Evolutionary conservation across 2,329 filamentous ascomycete species (phyloP), one percentile per base, ranked within the genome.

Genomic region (Talaromyces piceae): DNA sequence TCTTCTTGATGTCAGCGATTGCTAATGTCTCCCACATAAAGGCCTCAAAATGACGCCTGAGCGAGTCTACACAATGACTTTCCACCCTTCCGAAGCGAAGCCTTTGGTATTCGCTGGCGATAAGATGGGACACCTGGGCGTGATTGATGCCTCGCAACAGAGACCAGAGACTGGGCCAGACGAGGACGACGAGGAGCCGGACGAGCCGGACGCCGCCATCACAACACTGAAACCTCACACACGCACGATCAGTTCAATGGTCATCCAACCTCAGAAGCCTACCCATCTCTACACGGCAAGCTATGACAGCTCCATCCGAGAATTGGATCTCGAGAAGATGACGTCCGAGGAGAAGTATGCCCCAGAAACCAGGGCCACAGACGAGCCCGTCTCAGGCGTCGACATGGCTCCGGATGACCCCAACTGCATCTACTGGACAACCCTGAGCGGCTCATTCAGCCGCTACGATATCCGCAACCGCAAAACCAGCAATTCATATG

Each of bases 31-130:
- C 47, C 31, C 13, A n/a, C 41, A 33, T 12, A 1, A 58, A 89
- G 88, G 88, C 49, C 93, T 96, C 61, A 97, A 96, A 65, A 84
- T 96, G 45, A 91, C 87, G 0, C 91, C 90, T 0, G 89, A 95
- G 59, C 76, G 91, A 49, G 80, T 95, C 12, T 98, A 97, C 63
- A 79, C 87, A 0, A 82, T 97, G 60, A 83, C 85, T 0, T 91
- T 98, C 59, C 93, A 98, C 61, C 93, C 93, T 0, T 91, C 84
- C 0, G 77, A 83, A 52, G 83, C 91, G 2, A 97, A 97, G 61
- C 83, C 91, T 0, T 75, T 98, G 2, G 79, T 97, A 1, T 94
- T 98, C 64, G 91, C 91, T 0, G 91, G 91, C 9, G 93, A 98
- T 62, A 98, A 98, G 66, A 79, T 94, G 57, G 91, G 93, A 1